Base-by-base conservation (phyloP, 2,329 filamentous ascomycete species). In the Calonectria honghensis region DNA sequence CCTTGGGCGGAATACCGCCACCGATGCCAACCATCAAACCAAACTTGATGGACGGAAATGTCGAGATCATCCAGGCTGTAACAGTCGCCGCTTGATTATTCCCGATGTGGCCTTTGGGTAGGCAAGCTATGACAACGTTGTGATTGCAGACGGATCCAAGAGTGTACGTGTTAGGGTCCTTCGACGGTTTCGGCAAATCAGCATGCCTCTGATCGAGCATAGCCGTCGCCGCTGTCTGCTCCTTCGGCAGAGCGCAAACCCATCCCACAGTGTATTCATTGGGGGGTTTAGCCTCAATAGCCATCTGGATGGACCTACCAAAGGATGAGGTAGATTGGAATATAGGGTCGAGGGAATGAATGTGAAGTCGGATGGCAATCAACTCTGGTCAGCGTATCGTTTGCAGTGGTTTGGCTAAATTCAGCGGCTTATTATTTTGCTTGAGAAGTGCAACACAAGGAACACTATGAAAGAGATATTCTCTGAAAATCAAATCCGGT, bases 241-340 rank as follows among this genome's bases (percentile, higher is more conserved):
- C 74, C 2, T 75, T 75, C 0, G 73, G 48, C 7, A 76, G 10
- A 4, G 74, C 74, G 32, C 73, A 75, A 27, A 76, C 37, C 73
- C 73, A 76, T 20, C 73, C 74, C 31, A 76, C 57, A 11, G 48
- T 68, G 18, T 76, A 76, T 18, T 41, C 14, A 41, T 20, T 41
- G 39, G 39, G 16, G 7, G 39, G 20, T 41, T 18, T 41, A 1
- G 16, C 6, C 39, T 41, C 39, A 6, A 7, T 20, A 20, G 39
- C 3, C 39, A 41, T 41, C 39, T 41, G 39, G 16, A 41, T 41
- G 20, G 13, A 41, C 4, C 13, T 20, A 6, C 16, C 5, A 41
- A 20, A 41, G 7, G 39, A 41, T 20, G 16, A 41, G 20, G 39
- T 7, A 6, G 16, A 1, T 14, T 41, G 6, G 6, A 7, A 41